These are phyloP conservation scores for Taxillus chinensis DNA, from an alignment of 164 flowering plant genomes.

Conservation along the genomic window DNA sequence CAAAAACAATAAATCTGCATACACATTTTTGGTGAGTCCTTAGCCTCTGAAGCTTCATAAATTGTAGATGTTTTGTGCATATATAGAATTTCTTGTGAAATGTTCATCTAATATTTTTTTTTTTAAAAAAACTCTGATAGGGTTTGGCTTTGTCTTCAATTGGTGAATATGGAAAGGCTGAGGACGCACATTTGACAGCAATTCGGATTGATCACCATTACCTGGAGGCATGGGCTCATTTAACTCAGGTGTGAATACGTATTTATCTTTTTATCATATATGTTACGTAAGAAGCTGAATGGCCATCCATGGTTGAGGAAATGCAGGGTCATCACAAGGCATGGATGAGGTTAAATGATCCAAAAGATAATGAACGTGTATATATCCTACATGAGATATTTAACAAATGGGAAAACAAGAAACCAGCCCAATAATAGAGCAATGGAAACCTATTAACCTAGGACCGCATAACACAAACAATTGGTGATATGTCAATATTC, in stretches of 20 bases:
- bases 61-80: neutral
- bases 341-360: no score
- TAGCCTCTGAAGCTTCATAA: constrained; percentile 8
- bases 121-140: constrained; percentile 22
- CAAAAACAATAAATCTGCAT: constrained; percentile 70
- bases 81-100: neutral
- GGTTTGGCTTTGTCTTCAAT: constrained; percentile 76
- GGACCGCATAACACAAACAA: no score
- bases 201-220: constrained; percentile 63
- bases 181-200: constrained; percentile 75
- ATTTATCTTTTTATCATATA: no score
- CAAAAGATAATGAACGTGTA: no score
- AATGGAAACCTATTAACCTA: no score
- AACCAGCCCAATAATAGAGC: no score
- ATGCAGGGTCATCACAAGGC: no score
- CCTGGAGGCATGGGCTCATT: constrained; percentile 85
- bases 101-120: neutral
- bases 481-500: no score
- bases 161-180: constrained; percentile 79
- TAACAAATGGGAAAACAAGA: no score
- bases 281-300: neutral
- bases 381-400: no score
- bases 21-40: constrained; percentile 68
- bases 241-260: constrained; percentile 55
- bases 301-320: neutral